These are phyloP conservation scores for Nicotiana otophora DNA, from an alignment of 257 asterid genomes.

Conservation along the genomic window DNA sequence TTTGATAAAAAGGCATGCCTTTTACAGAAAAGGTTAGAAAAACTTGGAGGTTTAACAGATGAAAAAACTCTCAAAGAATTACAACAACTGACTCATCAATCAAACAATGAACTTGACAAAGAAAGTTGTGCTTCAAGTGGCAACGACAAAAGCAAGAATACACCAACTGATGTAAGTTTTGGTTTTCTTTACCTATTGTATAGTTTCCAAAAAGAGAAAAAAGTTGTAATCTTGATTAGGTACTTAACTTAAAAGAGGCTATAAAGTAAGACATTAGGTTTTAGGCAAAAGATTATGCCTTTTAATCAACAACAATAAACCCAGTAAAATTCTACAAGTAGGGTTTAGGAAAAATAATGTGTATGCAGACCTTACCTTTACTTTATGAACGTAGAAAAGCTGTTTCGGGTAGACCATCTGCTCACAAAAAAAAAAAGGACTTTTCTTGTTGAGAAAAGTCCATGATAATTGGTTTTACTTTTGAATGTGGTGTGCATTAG, in stretches of 20 bases:
- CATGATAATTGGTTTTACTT: neutral
- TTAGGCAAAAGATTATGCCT: neutral
- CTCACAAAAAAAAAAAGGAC: neutral
- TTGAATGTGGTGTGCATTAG: neutral
- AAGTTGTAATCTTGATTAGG: neutral
- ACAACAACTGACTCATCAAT: conserved; percentile 22
- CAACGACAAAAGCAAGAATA: conserved; percentile 12
- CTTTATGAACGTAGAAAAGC: too few species aligned
- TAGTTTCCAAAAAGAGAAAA: neutral
- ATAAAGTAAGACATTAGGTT: neutral
- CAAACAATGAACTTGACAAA: conserved; percentile 24
- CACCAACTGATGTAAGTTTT: conserved; percentile 38
- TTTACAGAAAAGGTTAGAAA: conserved; percentile 52
- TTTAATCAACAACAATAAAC: neutral
- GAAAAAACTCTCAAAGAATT: conserved; percentile 20
- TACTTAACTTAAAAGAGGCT: neutral
- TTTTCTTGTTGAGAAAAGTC: neutral
- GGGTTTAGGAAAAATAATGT: too few species aligned
- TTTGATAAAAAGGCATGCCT: conserved; percentile 51
- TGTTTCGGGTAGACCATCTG: too few species aligned
- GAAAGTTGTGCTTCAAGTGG: conserved; percentile 11
- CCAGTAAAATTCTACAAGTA: too few species aligned
- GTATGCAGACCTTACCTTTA: too few species aligned
- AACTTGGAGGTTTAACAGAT: conserved; percentile 38
- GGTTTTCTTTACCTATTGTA: neutral